Base-by-base conservation (phyloP, 495 filamentous ascomycete genomes). In the Talaromyces proteolyticus region DNA sequence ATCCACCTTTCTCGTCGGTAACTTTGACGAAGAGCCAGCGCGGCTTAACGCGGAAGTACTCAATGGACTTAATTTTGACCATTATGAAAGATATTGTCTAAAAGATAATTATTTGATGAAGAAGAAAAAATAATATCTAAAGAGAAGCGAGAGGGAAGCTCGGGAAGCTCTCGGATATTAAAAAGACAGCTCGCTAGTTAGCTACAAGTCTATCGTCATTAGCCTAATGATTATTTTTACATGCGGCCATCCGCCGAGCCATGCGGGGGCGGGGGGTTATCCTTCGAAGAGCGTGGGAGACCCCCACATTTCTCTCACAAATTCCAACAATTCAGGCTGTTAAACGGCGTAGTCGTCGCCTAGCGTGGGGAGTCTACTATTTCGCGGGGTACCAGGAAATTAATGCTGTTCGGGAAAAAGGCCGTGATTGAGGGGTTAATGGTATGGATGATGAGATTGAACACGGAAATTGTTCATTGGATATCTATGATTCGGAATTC, bases 11-110 rank as follows among this genome's bases (percentile, higher is more conserved):
- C 37, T 82, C 75, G 60, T 87, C 84, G 17, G 74, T 77, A 51
- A 90, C 74, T 57, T 89, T 89, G 55, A 90, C 87, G 53, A 91
- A 91, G 8, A 90, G 76, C 87, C 87, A 91, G 34, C 86, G 72
- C 21, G 86, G 86, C 2, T 81, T 75, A 29, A 89, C 79, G 18
- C 86, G 79, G 61, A 89, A 89, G 61, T 88, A 87, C 58, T 88
- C 86, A 42, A 89, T 84, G 39, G 63, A 74, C 47, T 74, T 73
- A 55, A 89, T 88, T 62, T 80, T 85, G 6, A 71, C 74, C 85
- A 88, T 89, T 46, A 11, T 22, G 8, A 17, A 21, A 42, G 39
- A 42, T 5, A 21, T 42, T 42, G 39, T 12, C 12, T 29, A n/a
- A n/a, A n/a, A n/a, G n/a, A n/a, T n/a, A n/a, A n/a, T n/a, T n/a